These are phyloP conservation scores for Lactarius hengduanensis DNA, from an alignment of 768 basidiomycete genomes.

Conservation along the genomic window DNA sequence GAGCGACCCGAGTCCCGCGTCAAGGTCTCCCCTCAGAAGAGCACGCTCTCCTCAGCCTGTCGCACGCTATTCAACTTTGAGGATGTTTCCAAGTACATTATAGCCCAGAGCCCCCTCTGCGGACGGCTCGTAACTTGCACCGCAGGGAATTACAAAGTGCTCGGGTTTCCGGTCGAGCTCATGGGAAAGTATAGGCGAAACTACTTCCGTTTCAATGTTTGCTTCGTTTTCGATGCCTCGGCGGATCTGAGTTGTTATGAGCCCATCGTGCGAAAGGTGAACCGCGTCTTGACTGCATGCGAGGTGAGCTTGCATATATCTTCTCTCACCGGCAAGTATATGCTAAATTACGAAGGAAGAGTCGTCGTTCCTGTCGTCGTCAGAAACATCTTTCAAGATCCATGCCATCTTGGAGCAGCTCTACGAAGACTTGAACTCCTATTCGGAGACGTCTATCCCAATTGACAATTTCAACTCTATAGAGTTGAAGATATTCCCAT, in stretches of 20 bases:
- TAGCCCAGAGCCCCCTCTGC: slow-evolving; percentile 82
- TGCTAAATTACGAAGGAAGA: slow-evolving; percentile 59
- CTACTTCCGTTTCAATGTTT: slow-evolving; percentile 91
- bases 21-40: slow-evolving; percentile 33
- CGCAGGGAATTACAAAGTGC: slow-evolving; percentile 77
- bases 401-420: slow-evolving; percentile 91
- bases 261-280: slow-evolving; percentile 91
- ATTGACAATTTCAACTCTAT: slow-evolving; percentile 93
- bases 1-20: slow-evolving; percentile 45
- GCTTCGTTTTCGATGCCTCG: slow-evolving; percentile 91
- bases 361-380: slow-evolving; percentile 79
- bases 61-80: slow-evolving; percentile 80
- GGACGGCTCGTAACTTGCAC: slow-evolving; percentile 87
- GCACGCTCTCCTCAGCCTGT: slow-evolving; percentile 46
- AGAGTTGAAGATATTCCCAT: slow-evolving; percentile 94
- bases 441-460: slow-evolving; percentile 91
- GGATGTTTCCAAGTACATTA: slow-evolving; percentile 91
- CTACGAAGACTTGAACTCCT: slow-evolving; percentile 96
- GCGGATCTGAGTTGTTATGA: slow-evolving; percentile 96
- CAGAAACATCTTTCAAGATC: slow-evolving; percentile 62
- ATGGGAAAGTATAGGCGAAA: slow-evolving; percentile 74
- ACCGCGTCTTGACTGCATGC: slow-evolving; percentile 80
- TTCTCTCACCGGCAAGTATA: background rate
- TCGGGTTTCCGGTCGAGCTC: slow-evolving; percentile 87
- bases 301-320: slow-evolving; percentile 60